These are phyloP conservation scores for Entomortierella lignicola DNA, from an alignment of 192 early-diverging fungal genomes.

Conservation along the genomic window DNA sequence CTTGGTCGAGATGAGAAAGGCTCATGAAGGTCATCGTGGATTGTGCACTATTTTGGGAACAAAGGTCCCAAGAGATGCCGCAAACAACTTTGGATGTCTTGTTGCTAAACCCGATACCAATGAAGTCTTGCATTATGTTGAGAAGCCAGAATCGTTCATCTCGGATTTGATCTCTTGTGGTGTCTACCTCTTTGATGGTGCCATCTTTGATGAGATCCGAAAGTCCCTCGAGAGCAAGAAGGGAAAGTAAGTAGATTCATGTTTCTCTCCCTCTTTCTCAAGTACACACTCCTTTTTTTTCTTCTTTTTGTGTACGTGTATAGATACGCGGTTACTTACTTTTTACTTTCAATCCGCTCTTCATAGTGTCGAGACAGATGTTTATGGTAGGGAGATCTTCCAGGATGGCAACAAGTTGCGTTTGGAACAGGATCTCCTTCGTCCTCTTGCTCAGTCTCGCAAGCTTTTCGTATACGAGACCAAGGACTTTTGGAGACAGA, in stretches of 20 bases:
- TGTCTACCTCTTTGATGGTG: conserved; percentile 92
- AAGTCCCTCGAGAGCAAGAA: conserved; percentile 79
- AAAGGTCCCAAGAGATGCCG: conserved; percentile 80
- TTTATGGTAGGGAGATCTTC: conserved; percentile 52
- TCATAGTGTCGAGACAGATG: conserved; percentile 54
- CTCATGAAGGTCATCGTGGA: conserved; percentile 85
- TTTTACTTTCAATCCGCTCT: no score
- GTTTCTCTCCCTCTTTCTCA: background rate
- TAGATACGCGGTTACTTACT: background rate
- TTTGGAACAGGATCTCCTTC: conserved; percentile 94
- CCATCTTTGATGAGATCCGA: conserved; percentile 89
- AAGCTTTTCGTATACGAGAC: conserved; percentile 91
- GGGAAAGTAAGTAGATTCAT: conserved; percentile 53
- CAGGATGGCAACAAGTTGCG: conserved; percentile 75
- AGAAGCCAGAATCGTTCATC: conserved; percentile 97
- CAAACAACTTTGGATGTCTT: conserved; percentile 92
- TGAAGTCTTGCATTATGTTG: conserved; percentile 96
- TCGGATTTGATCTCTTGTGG: conserved; percentile 96
- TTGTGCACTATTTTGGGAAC: conserved; percentile 92
- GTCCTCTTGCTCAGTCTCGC: conserved; percentile 81
- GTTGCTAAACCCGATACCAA: conserved; percentile 90
- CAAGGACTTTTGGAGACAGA: conserved; percentile 95
- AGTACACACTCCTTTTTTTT: background rate
- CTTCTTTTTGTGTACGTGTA: background rate
- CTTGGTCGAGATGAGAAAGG: conserved; percentile 84